These are phyloP conservation scores for Apiospora phragmitis DNA, from an alignment of 2,329 filamentous ascomycete species.

Conservation along the genomic window DNA sequence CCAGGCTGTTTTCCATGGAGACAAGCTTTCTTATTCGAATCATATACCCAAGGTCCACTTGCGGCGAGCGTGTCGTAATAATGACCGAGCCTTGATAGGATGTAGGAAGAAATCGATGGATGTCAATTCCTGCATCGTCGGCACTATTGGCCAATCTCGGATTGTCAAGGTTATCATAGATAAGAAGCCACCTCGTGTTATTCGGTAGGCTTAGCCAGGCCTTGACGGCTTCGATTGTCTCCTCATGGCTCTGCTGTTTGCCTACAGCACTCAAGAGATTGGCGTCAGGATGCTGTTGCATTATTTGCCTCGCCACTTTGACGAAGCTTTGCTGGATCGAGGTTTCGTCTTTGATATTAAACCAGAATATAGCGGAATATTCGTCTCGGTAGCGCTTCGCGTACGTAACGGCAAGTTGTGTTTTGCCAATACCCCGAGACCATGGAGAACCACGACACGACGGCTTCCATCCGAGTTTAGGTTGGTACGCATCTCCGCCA, in stretches of 20 bases:
- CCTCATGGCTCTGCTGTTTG: slow-evolving; percentile 20
- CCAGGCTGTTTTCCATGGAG: slow-evolving; percentile 29
- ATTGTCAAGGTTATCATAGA: slow-evolving; percentile 45
- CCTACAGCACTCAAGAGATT: slow-evolving; percentile 11
- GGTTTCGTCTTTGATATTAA: too few species aligned
- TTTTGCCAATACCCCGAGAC: slow-evolving; percentile 20
- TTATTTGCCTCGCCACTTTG: slow-evolving; percentile 17
- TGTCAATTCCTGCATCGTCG: slow-evolving; percentile 27
- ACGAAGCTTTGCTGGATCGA: slow-evolving; percentile 19
- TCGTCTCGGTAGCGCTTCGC: too few species aligned
- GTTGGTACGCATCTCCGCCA: slow-evolving; percentile 28
- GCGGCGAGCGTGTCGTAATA: slow-evolving; percentile 39
- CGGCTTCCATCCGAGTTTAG: slow-evolving; percentile 27
- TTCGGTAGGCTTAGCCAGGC: slow-evolving; percentile 34
- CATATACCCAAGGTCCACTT: slow-evolving; percentile 32
- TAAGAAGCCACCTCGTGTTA: slow-evolving; percentile 40
- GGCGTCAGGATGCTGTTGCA: slow-evolving; percentile 18
- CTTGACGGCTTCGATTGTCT: slow-evolving; percentile 34
- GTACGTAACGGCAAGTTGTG: too few species aligned
- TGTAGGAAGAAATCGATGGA: slow-evolving; percentile 31
- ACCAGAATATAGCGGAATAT: too few species aligned
- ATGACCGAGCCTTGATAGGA: slow-evolving; percentile 41
- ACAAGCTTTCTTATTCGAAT: slow-evolving; percentile 36
- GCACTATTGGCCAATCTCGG: slow-evolving; percentile 25
- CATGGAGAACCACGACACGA: slow-evolving; percentile 18